These are phyloP conservation scores for Suillus ampliporus DNA, from an alignment of 768 basidiomycete genomes.

Conservation along the genomic window DNA sequence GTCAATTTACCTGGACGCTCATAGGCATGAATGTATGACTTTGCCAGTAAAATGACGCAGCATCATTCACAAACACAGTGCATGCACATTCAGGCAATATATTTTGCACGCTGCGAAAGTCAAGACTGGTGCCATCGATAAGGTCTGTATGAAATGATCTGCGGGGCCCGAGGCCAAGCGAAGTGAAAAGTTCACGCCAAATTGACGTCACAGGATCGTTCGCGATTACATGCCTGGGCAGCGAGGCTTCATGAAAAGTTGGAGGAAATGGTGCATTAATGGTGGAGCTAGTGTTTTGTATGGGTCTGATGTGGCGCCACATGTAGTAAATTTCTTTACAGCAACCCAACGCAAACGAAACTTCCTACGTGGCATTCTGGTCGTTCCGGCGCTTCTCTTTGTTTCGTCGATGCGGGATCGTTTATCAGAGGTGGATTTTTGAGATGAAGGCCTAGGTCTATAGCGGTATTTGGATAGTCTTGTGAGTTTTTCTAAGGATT, in stretches of 20 bases:
- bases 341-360: slow-evolving; percentile 10
- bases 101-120: too few relatives aligned
- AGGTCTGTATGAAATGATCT: neutral
- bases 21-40: neutral
- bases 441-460: neutral
- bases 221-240: neutral
- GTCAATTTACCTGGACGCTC: too few relatives aligned
- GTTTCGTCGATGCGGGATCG: neutral
- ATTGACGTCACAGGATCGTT: neutral
- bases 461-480: neutral
- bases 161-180: neutral
- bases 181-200: neutral
- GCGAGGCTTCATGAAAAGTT: slow-evolving; percentile 1
- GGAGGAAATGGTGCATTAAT: neutral
- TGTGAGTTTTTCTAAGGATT: slow-evolving; percentile 1
- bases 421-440: too few relatives aligned
- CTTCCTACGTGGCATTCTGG: slow-evolving; percentile 10
- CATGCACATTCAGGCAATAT: neutral
- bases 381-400: slow-evolving; percentile 5
- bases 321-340: slow-evolving; percentile 9
- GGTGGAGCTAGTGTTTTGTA: neutral
- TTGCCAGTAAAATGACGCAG: too few relatives aligned
- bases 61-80: neutral
- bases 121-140: neutral
- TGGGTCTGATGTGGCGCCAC: neutral